These are phyloP conservation scores for Penicillium macrosclerotiorum DNA, from an alignment of 495 filamentous ascomycete species.

Conservation along the genomic window DNA sequence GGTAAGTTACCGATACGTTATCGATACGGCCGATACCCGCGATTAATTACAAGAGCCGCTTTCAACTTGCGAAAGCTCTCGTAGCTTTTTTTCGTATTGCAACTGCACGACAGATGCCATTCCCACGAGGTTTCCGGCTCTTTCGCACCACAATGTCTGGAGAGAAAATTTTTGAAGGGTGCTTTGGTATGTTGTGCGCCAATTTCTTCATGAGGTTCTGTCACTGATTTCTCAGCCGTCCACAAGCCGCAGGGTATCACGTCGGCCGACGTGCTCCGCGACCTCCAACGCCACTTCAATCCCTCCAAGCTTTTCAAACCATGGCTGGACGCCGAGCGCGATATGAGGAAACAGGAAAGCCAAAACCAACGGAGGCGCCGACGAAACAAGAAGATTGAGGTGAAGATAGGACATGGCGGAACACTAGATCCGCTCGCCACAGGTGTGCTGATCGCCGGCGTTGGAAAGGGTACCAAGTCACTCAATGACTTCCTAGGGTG, in stretches of 20 bases:
- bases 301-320: slow-evolving; percentile 74
- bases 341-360: slow-evolving; percentile 49
- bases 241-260: slow-evolving; percentile 85
- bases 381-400: slow-evolving; percentile 43
- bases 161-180: slow-evolving; percentile 67
- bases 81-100: slow-evolving; percentile 5
- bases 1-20: slow-evolving; percentile 22
- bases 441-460: slow-evolving; percentile 83
- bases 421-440: slow-evolving; percentile 94
- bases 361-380: slow-evolving; percentile 56
- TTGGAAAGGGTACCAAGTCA: slow-evolving; percentile 84
- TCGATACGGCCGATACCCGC: slow-evolving; percentile 5
- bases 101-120: slow-evolving; percentile 26
- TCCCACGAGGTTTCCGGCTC: slow-evolving; percentile 29
- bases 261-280: slow-evolving; percentile 85
- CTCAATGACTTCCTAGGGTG: slow-evolving; percentile 76
- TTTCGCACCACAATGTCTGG: slow-evolving; percentile 53
- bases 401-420: slow-evolving; percentile 96
- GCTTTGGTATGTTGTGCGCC: slow-evolving; percentile 57
- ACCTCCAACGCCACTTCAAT: slow-evolving; percentile 77
- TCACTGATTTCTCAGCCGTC: slow-evolving; percentile 57
- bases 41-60: slow-evolving; percentile 13
- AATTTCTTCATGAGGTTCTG: not conserved
- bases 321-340: slow-evolving; percentile 61
- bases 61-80: too few species aligned